Conservation (phyloP, 2,329 filamentous ascomycete genomes). For the Bipolaris victoriae region DNA sequence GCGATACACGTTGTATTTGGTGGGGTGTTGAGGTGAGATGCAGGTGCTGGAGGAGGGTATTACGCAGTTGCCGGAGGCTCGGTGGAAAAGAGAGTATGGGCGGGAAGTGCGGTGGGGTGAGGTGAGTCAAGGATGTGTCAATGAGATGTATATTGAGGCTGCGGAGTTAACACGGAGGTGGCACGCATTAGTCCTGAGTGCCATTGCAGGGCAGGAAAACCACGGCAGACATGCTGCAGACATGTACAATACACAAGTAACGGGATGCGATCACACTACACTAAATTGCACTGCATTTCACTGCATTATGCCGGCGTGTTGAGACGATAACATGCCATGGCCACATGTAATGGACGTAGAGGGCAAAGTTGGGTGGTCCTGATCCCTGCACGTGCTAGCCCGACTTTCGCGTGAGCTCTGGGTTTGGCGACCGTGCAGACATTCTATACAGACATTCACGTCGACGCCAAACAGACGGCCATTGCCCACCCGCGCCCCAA, state of each 20-base stretch:
- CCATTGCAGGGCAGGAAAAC: neutral
- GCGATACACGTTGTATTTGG: neutral
- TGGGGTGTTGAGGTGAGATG: neutral
- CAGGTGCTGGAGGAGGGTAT: neutral
- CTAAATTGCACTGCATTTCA: neutral
- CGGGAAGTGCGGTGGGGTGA: slow-evolving; percentile 18
- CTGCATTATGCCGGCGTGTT: neutral
- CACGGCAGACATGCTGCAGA: neutral
- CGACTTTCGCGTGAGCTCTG: slow-evolving; percentile 26
- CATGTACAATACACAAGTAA: neutral
- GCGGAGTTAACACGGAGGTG: slow-evolving; percentile 25
- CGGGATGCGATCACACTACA: neutral
- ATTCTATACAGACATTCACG: slow-evolving; percentile 2
- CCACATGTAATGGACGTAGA: neutral
- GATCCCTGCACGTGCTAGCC: slow-evolving; percentile 20
- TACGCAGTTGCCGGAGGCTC: neutral
- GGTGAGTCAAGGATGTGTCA: slow-evolving; percentile 24
- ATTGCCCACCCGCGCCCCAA: slow-evolving; percentile 21
- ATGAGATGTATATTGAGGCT: slow-evolving; percentile 15
- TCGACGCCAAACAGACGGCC: slow-evolving; percentile 30
- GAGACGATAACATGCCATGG: neutral
- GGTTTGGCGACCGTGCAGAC: slow-evolving; percentile 25
- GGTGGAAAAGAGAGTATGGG: slow-evolving; percentile 4
- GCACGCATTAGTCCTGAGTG: slow-evolving; percentile 3
- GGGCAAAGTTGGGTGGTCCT: slow-evolving; percentile 10